phyloP scores from a whole-genome alignment of 495 filamentous ascomycete species.

The Hyphodiscus hymeniophilus region DNA sequence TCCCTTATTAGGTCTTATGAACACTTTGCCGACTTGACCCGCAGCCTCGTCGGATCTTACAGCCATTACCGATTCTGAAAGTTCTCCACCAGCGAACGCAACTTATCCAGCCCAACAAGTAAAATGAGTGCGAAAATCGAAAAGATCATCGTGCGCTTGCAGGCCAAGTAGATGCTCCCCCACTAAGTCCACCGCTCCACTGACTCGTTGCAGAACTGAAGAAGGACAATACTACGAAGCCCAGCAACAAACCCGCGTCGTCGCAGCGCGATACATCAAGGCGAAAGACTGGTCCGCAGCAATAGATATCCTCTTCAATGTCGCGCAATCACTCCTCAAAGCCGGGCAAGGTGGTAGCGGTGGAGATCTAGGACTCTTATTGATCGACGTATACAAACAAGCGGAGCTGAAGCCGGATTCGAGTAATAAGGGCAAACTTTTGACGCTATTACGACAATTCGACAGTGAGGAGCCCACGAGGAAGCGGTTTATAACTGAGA shows the following conservation, averaged over 20 bases:
- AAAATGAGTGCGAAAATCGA: conserved; percentile 59
- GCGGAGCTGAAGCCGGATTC: conserved; percentile 65
- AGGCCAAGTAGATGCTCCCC: conserved; percentile 50
- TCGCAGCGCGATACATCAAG: conserved; percentile 88
- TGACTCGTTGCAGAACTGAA: conserved; percentile 54
- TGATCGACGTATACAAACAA: conserved; percentile 84
- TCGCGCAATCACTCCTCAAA: conserved; percentile 74
- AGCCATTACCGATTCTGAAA: neutral
- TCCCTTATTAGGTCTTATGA: neutral
- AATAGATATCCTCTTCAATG: conserved; percentile 75
- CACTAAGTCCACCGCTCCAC: neutral
- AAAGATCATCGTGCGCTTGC: conserved; percentile 63
- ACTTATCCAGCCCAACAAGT: neutral
- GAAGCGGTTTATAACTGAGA: conserved; percentile 85
- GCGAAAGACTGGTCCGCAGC: conserved; percentile 72
- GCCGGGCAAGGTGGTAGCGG: conserved; percentile 89
- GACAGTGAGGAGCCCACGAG: conserved; percentile 75
- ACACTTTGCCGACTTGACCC: neutral
- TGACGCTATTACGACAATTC: conserved; percentile 67
- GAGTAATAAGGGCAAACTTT: conserved; percentile 47
- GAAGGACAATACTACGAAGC: conserved; percentile 96
- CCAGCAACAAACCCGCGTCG: conserved; percentile 91
- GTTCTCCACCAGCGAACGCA: neutral
- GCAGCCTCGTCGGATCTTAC: neutral
- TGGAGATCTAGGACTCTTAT: conserved; percentile 77